Base-by-base conservation (phyloP, 129 eudicot species). In the Ambrosia artemisiifolia region DNA sequence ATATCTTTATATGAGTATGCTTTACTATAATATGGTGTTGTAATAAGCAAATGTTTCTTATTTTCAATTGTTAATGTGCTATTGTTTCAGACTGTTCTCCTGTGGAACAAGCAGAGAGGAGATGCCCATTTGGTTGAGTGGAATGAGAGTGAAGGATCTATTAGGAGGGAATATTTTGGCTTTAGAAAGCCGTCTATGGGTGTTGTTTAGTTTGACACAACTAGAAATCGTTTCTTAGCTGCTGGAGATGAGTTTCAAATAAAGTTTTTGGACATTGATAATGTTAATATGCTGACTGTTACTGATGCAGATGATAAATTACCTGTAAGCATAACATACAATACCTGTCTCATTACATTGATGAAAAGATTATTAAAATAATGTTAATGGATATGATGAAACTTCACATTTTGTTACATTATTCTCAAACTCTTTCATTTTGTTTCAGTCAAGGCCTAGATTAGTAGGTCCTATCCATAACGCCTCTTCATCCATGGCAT, bases 31-130 rank as follows among this genome's bases (percentile, higher is more conserved):
- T 33, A 24, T 43, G 17, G 17, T 12, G 34, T 34, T 69, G 6
- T 42, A 53, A 57, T 50, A 53, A 33, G 75, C 72, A 30, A 69
- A n/a, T 49, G 44, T 50, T 36, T 65, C 32, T 59, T 28, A 24
- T 43, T 70, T 55, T 42, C 28, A 75, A 73, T 33, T 43, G 5
- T 38, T 67, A 50, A 48, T 34, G 48, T 73, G 36, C n/a, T 65
- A 11, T 67, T 55, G 4, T 74, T 81, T 35, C 84, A 89, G 96
- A 75, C 88, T 89, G 11, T 89, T 89, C 78, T 89, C 96, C 61
- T 89, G 91, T 82, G 96, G 96, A 65, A 88, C 96, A 36, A 88
- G 91, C 81, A 88, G 86, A 86, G 96, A 88, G 92, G 96, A 36
- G 91, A 89, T 70, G 88, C 96, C 46, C 91, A 89, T 80, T 83